These are phyloP conservation scores for Guillardia theta DNA, from an alignment of 78 protist genomes.

Conservation along the genomic window DNA sequence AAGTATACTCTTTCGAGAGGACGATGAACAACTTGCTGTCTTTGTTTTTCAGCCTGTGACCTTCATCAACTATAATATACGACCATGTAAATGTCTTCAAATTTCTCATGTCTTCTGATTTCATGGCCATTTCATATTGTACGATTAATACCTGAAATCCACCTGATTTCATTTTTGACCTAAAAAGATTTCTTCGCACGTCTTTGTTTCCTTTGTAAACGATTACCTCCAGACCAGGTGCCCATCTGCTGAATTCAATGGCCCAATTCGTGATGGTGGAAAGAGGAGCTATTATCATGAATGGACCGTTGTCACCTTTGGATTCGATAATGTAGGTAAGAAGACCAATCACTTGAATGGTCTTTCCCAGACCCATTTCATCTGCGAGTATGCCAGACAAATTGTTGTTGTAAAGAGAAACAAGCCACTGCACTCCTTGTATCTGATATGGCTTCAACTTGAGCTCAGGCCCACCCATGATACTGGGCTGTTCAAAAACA, in stretches of 20 bases:
- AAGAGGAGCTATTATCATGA: constrained; percentile 50
- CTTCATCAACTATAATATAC: constrained; percentile 88
- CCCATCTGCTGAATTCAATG: neutral
- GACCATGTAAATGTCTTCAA: constrained; percentile 37
- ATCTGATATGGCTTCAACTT: neutral
- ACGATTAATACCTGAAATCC: neutral
- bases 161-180: neutral
- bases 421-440: constrained; percentile 4
- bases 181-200: neutral
- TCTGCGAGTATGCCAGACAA: constrained; percentile 86
- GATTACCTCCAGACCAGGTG: neutral
- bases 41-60: constrained; percentile 79
- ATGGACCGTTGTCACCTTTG: constrained; percentile 39
- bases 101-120: neutral
- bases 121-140: neutral
- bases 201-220: neutral
- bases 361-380: constrained; percentile 70
- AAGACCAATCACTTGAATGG: constrained; percentile 65
- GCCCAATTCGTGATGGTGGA: constrained; percentile 29
- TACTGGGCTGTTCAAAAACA: neutral
- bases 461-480: neutral
- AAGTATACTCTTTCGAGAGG: constrained; percentile 36
- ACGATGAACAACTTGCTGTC: neutral
- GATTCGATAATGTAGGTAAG: constrained; percentile 49
- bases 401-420: constrained; percentile 44